A percentile compares a stretch with the other conserved stretches of the same genome.
phyloP scores from a whole-genome alignment of 371 early-diverging fungal genomes.

The Mortierella sp. region DNA sequence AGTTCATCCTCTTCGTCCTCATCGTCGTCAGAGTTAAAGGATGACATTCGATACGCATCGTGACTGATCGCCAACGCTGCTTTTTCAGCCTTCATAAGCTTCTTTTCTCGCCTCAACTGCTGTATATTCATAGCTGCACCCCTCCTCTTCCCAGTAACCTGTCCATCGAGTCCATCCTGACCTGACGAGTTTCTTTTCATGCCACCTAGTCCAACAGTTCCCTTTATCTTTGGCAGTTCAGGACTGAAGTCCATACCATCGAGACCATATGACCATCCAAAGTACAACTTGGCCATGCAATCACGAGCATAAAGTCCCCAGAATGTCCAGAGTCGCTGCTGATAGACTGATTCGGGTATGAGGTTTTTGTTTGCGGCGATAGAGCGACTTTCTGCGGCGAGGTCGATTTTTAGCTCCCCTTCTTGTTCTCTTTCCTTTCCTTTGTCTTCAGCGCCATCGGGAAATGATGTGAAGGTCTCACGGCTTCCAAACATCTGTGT shows the following conservation, averaged over 20 bases:
- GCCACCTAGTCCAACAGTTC: constrained; percentile 28
- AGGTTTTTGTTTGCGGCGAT: neutral
- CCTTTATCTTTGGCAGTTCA: constrained; percentile 39
- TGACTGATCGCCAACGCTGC: constrained; percentile 6
- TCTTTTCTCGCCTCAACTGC: constrained; percentile 1
- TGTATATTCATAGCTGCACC: constrained; percentile 7
- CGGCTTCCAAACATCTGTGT: constrained; percentile 27
- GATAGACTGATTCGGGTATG: constrained; percentile 37
- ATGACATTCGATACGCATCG: neutral
- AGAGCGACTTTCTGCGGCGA: constrained; percentile 17
- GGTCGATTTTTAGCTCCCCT: constrained; percentile 11
- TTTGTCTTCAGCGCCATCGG: neutral
- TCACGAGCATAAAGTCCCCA: constrained; percentile 48
- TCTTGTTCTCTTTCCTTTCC: neutral
- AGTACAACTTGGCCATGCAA: constrained; percentile 32
- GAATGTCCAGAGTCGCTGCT: constrained; percentile 43
- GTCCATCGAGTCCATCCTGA: neutral
- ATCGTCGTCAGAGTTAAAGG: neutral
- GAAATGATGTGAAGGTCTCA: neutral
- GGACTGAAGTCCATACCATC: constrained; percentile 23
- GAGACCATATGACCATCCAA: constrained; percentile 36
- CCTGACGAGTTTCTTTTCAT: neutral
- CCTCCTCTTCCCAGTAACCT: constrained; percentile 18
- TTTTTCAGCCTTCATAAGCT: constrained; percentile 2
- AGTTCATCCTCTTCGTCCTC: constrained; percentile 19